phyloP scores from a whole-genome alignment of 129 eudicot genomes.

The Centella asiatica region DNA sequence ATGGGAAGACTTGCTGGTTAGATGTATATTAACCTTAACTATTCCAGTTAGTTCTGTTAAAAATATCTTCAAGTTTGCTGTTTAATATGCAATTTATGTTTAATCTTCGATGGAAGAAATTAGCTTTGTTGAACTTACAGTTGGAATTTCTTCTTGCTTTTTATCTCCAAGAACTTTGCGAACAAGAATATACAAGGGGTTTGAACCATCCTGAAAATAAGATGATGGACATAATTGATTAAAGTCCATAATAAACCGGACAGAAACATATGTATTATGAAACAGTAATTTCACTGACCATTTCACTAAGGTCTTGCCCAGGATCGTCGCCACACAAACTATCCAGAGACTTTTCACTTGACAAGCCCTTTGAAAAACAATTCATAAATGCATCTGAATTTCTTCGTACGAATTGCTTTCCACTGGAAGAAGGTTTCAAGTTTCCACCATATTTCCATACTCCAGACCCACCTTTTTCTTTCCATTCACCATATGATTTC shows the following conservation, averaged over 20 bases:
- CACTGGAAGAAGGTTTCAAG: conserved; percentile 32
- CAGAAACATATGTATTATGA: not conserved
- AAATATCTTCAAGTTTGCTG: too few relatives aligned
- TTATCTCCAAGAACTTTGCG: conserved; percentile 56
- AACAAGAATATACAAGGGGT: conserved; percentile 42
- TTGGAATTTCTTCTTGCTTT: conserved; percentile 71
- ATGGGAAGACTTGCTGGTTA: not conserved
- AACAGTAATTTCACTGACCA: conserved; percentile 34
- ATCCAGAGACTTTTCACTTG: conserved; percentile 33
- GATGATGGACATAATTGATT: not conserved
- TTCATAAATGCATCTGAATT: conserved; percentile 45
- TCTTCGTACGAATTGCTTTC: conserved; percentile 43
- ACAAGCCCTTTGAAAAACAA: conserved; percentile 39
- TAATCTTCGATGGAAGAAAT: not conserved
- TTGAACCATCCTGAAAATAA: conserved; percentile 32
- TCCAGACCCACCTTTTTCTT: conserved; percentile 56
- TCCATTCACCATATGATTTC: conserved; percentile 66
- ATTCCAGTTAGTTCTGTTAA: too few relatives aligned
- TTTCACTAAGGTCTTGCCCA: conserved; percentile 37
- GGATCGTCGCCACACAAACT: conserved; percentile 25
- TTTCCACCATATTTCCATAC: conserved; percentile 46
- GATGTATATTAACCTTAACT: too few relatives aligned
- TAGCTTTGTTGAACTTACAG: conserved; percentile 32
- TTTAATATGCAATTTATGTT: not conserved
- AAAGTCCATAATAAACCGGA: not conserved